phyloP scores from a whole-genome alignment of 169 alveolate species.

The Cryptosporidium ryanae region DNA sequence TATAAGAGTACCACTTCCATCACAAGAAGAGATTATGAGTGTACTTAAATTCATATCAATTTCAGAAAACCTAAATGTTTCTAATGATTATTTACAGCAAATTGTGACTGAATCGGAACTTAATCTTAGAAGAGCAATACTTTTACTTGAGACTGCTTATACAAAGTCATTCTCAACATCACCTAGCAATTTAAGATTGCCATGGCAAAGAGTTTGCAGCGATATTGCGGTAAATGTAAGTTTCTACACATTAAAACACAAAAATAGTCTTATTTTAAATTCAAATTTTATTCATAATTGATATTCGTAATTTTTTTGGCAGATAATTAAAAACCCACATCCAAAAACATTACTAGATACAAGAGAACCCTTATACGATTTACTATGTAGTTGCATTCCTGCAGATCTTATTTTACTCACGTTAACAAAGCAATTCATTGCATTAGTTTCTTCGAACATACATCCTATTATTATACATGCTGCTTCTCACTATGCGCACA shows the following conservation, averaged over 20 bases:
- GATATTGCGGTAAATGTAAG: slow-evolving; percentile 71
- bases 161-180: slow-evolving; percentile 77
- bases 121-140: slow-evolving; percentile 89
- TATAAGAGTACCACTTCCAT: slow-evolving; percentile 94
- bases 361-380: slow-evolving; percentile 83
- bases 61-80: slow-evolving; percentile 82
- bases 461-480: slow-evolving; percentile 51
- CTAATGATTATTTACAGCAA: slow-evolving; percentile 80
- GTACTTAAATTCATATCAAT: slow-evolving; percentile 83
- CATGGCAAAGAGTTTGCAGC: slow-evolving; percentile 85
- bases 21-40: slow-evolving; percentile 82
- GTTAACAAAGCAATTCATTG: slow-evolving; percentile 77
- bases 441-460: slow-evolving; percentile 27
- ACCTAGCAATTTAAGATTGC: slow-evolving; percentile 77
- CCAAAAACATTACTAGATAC: slow-evolving; percentile 76
- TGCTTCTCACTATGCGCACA: slow-evolving; percentile 76
- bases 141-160: slow-evolving; percentile 86
- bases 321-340: slow-evolving; percentile 58
- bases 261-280: background rate
- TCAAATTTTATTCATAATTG: too few species aligned
- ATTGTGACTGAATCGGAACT: slow-evolving; percentile 85
- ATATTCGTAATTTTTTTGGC: background rate
- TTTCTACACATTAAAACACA: background rate
- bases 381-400: slow-evolving; percentile 84
- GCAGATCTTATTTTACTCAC: slow-evolving; percentile 80